A percentile compares a stretch with the other conserved stretches of the same genome.
These are phyloP conservation scores for Macadamia tetraphylla DNA, from an alignment of 164 flowering plant genomes.

Conservation along the genomic window DNA sequence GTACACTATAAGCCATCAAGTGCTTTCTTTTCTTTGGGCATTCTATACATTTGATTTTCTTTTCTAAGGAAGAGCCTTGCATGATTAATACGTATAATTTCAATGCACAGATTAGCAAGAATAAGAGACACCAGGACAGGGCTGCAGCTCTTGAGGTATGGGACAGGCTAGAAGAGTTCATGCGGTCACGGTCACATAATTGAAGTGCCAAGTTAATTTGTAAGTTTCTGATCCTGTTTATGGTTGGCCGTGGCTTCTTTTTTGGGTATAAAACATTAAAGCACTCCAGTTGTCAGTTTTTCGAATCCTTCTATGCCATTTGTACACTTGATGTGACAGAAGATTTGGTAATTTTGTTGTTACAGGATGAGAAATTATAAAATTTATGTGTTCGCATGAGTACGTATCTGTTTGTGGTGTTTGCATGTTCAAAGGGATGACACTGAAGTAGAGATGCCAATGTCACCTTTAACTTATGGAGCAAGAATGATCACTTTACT, in stretches of 20 bases:
- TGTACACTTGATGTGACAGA: too few relatives aligned
- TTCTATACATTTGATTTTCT: too few relatives aligned
- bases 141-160: slow-evolving; percentile 99
- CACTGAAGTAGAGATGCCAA: neutral
- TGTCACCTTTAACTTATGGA: neutral
- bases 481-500: neutral
- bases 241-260: neutral
- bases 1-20: too few relatives aligned
- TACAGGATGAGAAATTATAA: neutral
- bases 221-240: neutral
- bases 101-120: slow-evolving; percentile 82
- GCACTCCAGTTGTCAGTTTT: neutral
- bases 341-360: too few relatives aligned
- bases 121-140: slow-evolving; percentile 92
- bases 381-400: neutral
- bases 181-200: slow-evolving; percentile 81
- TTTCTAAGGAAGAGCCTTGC: too few relatives aligned
- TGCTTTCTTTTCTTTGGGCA: too few relatives aligned
- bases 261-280: neutral
- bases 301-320: neutral
- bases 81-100: neutral
- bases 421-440: neutral
- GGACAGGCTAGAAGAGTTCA: slow-evolving; percentile 90
- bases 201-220: slow-evolving; percentile 20
- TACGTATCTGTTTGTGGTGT: neutral